A percentile compares a stretch with the other conserved stretches of the same genome.
These are phyloP conservation scores for Rubia tinctorum DNA, from an alignment of 305 asterid genomes.

Conservation along the genomic window DNA sequence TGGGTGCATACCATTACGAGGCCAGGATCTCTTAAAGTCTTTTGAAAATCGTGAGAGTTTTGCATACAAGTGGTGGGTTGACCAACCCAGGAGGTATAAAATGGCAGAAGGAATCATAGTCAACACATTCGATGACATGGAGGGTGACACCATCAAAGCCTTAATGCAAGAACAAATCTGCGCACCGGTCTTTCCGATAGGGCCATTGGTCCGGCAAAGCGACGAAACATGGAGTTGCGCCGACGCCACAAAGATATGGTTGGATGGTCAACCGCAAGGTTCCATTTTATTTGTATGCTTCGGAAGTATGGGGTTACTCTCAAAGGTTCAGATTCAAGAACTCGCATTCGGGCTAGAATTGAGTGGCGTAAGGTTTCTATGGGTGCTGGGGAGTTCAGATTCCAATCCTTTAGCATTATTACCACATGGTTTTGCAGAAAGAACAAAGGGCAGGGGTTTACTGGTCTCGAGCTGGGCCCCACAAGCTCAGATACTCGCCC, in stretches of 20 bases:
- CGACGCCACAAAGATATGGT: slow-evolving; percentile 44
- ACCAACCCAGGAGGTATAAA: slow-evolving; percentile 41
- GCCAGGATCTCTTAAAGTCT: slow-evolving; percentile 58
- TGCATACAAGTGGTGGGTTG: slow-evolving; percentile 58
- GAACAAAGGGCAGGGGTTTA: slow-evolving; percentile 42
- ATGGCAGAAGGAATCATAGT: slow-evolving; percentile 61
- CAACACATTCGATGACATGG: slow-evolving; percentile 59
- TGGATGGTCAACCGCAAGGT: slow-evolving; percentile 58
- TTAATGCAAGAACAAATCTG: slow-evolving; percentile 20
- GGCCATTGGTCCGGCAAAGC: slow-evolving; percentile 53
- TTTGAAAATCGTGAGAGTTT: slow-evolving; percentile 53
- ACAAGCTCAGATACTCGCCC: slow-evolving; percentile 55
- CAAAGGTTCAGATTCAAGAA: slow-evolving; percentile 52
- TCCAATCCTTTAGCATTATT: slow-evolving; percentile 45
- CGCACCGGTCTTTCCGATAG: slow-evolving; percentile 42
- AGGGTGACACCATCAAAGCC: slow-evolving; percentile 43
- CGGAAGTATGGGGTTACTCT: slow-evolving; percentile 78
- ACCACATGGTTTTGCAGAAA: neutral
- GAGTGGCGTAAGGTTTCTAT: slow-evolving; percentile 68
- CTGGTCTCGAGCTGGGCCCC: slow-evolving; percentile 79
- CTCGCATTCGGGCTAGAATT: slow-evolving; percentile 64
- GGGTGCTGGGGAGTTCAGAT: slow-evolving; percentile 40
- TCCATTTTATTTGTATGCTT: slow-evolving; percentile 68
- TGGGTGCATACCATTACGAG: slow-evolving; percentile 54
- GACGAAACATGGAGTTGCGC: neutral